Conservation (phyloP, 1,139 yeast species). For the Pichia sp. region DNA sequence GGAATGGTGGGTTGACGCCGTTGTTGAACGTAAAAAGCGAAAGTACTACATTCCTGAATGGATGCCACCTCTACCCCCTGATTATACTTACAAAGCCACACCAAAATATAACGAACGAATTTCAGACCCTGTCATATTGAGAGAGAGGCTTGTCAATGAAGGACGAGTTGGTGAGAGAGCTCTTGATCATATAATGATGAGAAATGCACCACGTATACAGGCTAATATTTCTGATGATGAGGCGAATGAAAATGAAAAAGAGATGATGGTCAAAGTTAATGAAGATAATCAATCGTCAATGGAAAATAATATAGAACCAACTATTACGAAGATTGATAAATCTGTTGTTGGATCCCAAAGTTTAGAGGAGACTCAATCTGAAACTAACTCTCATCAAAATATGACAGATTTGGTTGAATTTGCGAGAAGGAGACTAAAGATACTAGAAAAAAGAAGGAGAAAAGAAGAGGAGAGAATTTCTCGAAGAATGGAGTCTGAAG, state of each 20-base stretch:
- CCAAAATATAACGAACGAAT: constrained; percentile 56
- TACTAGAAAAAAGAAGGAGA: constrained; percentile 29
- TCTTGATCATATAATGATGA: constrained; percentile 45
- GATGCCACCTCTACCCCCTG: constrained; percentile 87
- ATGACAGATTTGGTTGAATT: constrained; percentile 49
- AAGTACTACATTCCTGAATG: constrained; percentile 61
- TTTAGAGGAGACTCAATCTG: no score
- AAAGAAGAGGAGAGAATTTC: constrained; percentile 25
- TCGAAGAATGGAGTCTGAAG: constrained; percentile 26
- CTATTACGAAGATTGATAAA: not conserved
- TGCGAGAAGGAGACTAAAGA: constrained; percentile 39
- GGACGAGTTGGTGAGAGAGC: constrained; percentile 76
- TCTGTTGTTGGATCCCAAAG: no score
- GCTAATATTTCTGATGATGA: constrained; percentile 10
- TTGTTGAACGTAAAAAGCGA: constrained; percentile 20
- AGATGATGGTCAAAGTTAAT: no score
- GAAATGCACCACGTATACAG: constrained; percentile 8
- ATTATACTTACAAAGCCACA: constrained; percentile 78
- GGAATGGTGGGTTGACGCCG: constrained; percentile 25
- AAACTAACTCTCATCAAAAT: not conserved
- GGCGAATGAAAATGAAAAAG: not conserved
- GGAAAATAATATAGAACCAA: not conserved
- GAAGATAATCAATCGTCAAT: not conserved
- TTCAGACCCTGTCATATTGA: constrained; percentile 65
- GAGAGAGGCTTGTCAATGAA: constrained; percentile 69